Percentiles rank a stretch among this genome's conserved stretches.
phyloP scores from a whole-genome alignment of 495 filamentous ascomycete genomes.

The Penicillium salamii region DNA sequence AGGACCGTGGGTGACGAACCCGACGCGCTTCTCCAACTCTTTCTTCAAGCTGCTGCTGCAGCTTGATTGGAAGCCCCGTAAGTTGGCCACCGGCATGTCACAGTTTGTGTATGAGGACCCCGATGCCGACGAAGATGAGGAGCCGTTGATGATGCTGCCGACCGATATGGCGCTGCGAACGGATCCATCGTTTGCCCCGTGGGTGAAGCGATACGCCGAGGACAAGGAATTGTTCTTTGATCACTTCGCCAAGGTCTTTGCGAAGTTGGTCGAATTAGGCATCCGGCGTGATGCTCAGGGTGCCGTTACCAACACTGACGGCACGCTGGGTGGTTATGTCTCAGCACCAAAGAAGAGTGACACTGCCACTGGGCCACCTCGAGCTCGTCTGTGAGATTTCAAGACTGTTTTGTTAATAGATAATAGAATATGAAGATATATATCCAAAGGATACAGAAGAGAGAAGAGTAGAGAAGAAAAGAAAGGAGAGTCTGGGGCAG shows the following conservation, averaged over 20 bases:
- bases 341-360: slow-evolving; percentile 60
- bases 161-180: slow-evolving; percentile 42
- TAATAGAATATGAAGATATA: slow-evolving; percentile 22
- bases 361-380: slow-evolving; percentile 36
- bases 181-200: slow-evolving; percentile 40
- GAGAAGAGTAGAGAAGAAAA: slow-evolving; percentile 2
- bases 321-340: slow-evolving; percentile 51
- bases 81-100: slow-evolving; percentile 47
- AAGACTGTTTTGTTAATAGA: slow-evolving; percentile 25
- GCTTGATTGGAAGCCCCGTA: slow-evolving; percentile 55
- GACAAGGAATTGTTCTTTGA: slow-evolving; percentile 62
- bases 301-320: slow-evolving; percentile 49
- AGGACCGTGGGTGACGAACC: slow-evolving; percentile 62
- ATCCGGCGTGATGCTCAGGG: slow-evolving; percentile 53
- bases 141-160: slow-evolving; percentile 55
- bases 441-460: not conserved
- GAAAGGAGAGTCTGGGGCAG: slow-evolving; percentile 17
- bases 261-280: slow-evolving; percentile 61
- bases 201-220: slow-evolving; percentile 57
- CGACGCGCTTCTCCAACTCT: slow-evolving; percentile 62
- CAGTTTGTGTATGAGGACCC: slow-evolving; percentile 61
- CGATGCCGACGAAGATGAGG: slow-evolving; percentile 48
- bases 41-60: slow-evolving; percentile 57
- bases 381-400: slow-evolving; percentile 29
- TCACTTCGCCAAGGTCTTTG: slow-evolving; percentile 57